Evolutionary conservation across 1,139 yeast species (phyloP).

Genomic region (Geotrichum phurueaensis): DNA sequence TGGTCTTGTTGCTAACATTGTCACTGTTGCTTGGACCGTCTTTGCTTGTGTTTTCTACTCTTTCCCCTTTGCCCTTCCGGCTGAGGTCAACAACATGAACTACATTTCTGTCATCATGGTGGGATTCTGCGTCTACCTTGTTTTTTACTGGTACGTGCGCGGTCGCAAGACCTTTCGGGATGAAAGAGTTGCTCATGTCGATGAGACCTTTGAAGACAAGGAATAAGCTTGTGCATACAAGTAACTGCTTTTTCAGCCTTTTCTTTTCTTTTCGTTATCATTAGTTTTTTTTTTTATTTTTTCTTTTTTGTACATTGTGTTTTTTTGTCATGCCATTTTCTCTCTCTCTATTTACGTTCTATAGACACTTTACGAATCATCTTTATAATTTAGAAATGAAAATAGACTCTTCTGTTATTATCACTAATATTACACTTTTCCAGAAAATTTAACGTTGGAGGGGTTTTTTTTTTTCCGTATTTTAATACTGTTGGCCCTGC

Average conservation of each 20-base stretch:
- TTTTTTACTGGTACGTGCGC: constrained; percentile 7
- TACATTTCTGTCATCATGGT: constrained; percentile 55
- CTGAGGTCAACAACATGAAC: constrained; percentile 62
- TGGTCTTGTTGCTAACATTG: constrained; percentile 54
- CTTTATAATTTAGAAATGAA: no score
- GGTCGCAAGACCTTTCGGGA: constrained; percentile 2
- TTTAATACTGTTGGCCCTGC: no score
- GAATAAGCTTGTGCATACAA: background rate
- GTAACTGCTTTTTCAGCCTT: background rate
- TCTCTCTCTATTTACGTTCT: no score
- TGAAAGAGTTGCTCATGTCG: background rate
- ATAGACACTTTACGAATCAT: no score
- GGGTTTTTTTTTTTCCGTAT: no score
- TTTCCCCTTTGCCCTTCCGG: constrained; percentile 66
- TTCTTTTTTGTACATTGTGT: background rate
- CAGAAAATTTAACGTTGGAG: no score
- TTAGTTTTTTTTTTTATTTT: background rate
- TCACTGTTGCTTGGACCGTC: constrained; percentile 59
- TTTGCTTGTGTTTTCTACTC: constrained; percentile 57
- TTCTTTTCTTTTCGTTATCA: background rate
- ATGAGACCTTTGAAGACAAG: background rate
- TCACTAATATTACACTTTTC: no score
- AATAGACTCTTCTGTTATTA: no score
- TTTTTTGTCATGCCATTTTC: background rate
- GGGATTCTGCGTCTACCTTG: constrained; percentile 1